A percentile compares a stretch with the other conserved stretches of the same genome.
These are phyloP conservation scores for Paraphaeosphaeria sporulosa DNA, from an alignment of 2,329 filamentous ascomycete species.

Conservation along the genomic window DNA sequence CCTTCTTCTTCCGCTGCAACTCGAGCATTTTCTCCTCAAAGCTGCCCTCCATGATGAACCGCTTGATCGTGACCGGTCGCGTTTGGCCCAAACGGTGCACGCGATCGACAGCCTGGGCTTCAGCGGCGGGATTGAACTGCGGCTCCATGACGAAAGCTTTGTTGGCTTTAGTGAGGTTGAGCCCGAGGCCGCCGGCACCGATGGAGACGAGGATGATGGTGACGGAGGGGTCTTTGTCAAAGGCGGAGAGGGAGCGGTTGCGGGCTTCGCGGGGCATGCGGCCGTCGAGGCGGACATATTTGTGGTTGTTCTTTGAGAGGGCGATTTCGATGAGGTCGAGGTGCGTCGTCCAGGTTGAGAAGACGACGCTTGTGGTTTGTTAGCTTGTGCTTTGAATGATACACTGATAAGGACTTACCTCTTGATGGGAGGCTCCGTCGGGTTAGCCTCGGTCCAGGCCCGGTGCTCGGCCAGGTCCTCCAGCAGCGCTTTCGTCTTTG, in stretches of 20 bases:
- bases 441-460: slow-evolving; percentile 66
- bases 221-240: slow-evolving; percentile 74
- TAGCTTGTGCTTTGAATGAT: slow-evolving; percentile 9
- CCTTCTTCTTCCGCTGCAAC: slow-evolving; percentile 91
- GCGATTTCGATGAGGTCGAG: slow-evolving; percentile 91
- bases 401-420: slow-evolving; percentile 49
- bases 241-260: slow-evolving; percentile 76
- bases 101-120: slow-evolving; percentile 92
- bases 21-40: slow-evolving; percentile 95
- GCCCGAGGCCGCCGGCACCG: slow-evolving; percentile 86
- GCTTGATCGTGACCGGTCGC: slow-evolving; percentile 82
- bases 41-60: slow-evolving; percentile 88
- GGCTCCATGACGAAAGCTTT: slow-evolving; percentile 98
- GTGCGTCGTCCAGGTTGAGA: slow-evolving; percentile 95
- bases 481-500: slow-evolving; percentile 86
- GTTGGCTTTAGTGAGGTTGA: slow-evolving; percentile 87
- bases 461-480: slow-evolving; percentile 74
- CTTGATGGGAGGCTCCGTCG: slow-evolving; percentile 79
- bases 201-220: slow-evolving; percentile 91
- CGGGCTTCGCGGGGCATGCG: slow-evolving; percentile 81
- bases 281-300: slow-evolving; percentile 84
- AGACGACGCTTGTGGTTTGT: slow-evolving; percentile 72
- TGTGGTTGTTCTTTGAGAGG: slow-evolving; percentile 71
- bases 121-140: slow-evolving; percentile 94
- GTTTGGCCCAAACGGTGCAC: slow-evolving; percentile 74